Evolutionary conservation across 805 yeast genomes (phyloP).

Genomic region (Zygoascus flipseniorum): DNA sequence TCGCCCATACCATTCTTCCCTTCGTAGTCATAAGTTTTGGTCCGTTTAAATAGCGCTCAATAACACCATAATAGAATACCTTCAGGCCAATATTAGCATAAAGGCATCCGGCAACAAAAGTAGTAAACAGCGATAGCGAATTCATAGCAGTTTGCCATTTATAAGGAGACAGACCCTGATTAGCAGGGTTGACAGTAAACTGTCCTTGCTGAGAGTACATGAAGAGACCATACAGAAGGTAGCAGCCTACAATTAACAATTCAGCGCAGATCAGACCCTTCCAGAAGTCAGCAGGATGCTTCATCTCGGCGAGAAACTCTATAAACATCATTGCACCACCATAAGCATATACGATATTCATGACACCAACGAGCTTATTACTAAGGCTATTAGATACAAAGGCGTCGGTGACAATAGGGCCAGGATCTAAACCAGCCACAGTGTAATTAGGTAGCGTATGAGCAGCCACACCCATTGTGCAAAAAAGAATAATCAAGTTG

Average conservation of each 20-base stretch:
- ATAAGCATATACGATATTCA: constrained; percentile 35
- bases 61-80: constrained; percentile 34
- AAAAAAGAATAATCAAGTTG: constrained; percentile 33
- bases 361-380: constrained; percentile 15
- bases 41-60: constrained; percentile 26
- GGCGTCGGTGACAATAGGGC: constrained; percentile 7
- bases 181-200: constrained; percentile 36
- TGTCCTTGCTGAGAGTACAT: constrained; percentile 41
- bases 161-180: constrained; percentile 33
- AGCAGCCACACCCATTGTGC: constrained; percentile 35
- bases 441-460: constrained; percentile 27
- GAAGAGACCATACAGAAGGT: constrained; percentile 36
- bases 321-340: constrained; percentile 44
- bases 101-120: constrained; percentile 38
- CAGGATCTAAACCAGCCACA: neutral
- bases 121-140: constrained; percentile 31
- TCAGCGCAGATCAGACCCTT: constrained; percentile 40
- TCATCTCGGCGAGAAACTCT: constrained; percentile 42
- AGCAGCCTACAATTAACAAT: constrained; percentile 32
- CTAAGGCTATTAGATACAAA: constrained; percentile 3
- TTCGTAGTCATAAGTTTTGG: constrained; percentile 28
- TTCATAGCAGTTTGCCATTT: constrained; percentile 33
- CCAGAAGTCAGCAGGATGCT: constrained; percentile 40
- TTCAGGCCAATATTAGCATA: constrained; percentile 41
- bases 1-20: constrained; percentile 33